Base-by-base conservation (phyloP, 768 basidiomycete species). In the Termitomyces sp. region DNA sequence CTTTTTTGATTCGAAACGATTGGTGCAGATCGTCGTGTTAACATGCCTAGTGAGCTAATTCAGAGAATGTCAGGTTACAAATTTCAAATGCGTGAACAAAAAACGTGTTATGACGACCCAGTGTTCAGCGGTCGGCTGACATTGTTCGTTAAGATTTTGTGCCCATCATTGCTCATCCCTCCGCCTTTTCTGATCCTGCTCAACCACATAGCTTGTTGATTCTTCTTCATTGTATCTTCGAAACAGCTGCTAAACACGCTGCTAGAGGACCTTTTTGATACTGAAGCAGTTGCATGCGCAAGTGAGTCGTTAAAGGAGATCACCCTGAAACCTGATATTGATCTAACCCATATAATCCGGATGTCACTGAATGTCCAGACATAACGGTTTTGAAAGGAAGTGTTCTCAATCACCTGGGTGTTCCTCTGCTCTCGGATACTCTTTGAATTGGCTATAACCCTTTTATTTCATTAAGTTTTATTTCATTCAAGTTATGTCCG, bases 131-230 rank as follows among this genome's bases (percentile, higher is more conserved):
- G 22, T 31, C n/a, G n/a, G 33, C 5, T n/a, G n/a, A n/a, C n/a
- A n/a, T n/a, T n/a, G 36, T 34, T 49, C 48, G 11, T 31, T 12
- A 69, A 65, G 72, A 77, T 59, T 51, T 71, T 20, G 71, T 83
- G 39, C 81, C 81, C 30, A 80, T 78, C 54, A 69, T 81, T n/a
- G n/a, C n/a, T n/a, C n/a, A n/a, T n/a, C 12, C 80, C 80, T n/a
- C 76, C 72, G 3, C 72, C 72, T 27, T 72, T 67, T 54, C 62
- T 81, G 55, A 79, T 54, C 82, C 76, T 68, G 58, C 64, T 27
- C 78, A 81, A 57, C 72, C 75, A 3, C 63, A 69, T 36, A 59
- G 76, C 27, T 76, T n/a, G n/a, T n/a, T n/a, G n/a, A n/a, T n/a
- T n/a, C n/a, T n/a, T 36, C 9, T 27, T 34, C 31, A n/a, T 20